Percentiles rank a stretch among this genome's conserved stretches.
Conservation (phyloP, 129 eudicot genomes). For the Tanacetum coccineum region DNA sequence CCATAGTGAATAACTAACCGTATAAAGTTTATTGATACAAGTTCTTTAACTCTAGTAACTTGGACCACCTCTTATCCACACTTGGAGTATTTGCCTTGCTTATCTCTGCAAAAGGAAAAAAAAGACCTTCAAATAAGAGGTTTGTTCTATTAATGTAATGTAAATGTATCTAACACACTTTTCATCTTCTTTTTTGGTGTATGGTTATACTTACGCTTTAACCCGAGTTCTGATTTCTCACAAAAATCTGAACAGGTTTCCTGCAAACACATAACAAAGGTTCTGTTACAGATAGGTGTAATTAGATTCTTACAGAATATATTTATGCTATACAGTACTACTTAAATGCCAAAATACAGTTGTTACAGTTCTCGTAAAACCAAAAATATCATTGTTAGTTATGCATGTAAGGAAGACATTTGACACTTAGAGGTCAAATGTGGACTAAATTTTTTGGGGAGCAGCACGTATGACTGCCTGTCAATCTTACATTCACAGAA, state of each 20-base stretch:
- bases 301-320: not conserved
- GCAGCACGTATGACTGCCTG: not conserved
- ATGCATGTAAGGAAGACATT: conserved; percentile 5
- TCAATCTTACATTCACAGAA: conserved; percentile 53
- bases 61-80: conserved; percentile 67
- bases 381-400: conserved; percentile 10
- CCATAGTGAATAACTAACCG: conserved; percentile 22
- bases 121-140: conserved; percentile 9
- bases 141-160: not conserved
- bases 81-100: conserved; percentile 46
- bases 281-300: conserved; percentile 8
- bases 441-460: not conserved
- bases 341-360: too few species aligned
- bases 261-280: conserved; percentile 39
- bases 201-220: conserved; percentile 48
- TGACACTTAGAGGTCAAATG: not conserved
- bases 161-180: not conserved
- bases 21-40: conserved; percentile 18
- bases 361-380: not conserved
- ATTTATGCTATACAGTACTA: too few species aligned
- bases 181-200: conserved; percentile 4
- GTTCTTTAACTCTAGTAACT: conserved; percentile 61
- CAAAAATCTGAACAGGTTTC: conserved; percentile 85
- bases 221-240: conserved; percentile 62
- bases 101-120: conserved; percentile 45